These are phyloP conservation scores for Huiozyma naganishii DNA, from an alignment of 805 yeast genomes.

Conservation along the genomic window DNA sequence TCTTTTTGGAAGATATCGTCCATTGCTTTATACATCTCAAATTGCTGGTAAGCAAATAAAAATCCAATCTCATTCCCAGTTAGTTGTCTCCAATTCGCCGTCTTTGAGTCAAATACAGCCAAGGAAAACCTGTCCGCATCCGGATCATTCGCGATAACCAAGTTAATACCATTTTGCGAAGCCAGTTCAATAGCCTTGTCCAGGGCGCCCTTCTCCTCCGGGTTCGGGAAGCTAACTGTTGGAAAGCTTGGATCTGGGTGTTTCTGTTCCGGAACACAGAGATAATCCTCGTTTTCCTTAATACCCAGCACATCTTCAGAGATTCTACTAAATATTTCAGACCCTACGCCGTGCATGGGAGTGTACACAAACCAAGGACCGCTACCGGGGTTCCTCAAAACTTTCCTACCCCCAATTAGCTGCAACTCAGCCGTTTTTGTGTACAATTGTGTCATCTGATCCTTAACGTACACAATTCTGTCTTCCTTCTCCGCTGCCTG, in stretches of 20 bases:
- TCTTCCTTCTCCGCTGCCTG: conserved; percentile 15
- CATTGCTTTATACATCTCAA: conserved; percentile 27
- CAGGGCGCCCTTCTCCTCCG: conserved; percentile 90
- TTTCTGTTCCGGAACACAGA: conserved; percentile 52
- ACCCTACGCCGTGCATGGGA: conserved; percentile 94
- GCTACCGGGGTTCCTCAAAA: conserved; percentile 10
- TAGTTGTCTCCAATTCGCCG: conserved; percentile 58
- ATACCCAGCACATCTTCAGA: conserved; percentile 23
- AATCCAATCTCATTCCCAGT: conserved; percentile 89
- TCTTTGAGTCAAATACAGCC: conserved; percentile 40
- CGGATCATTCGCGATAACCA: conserved; percentile 88
- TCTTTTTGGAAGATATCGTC: conserved; percentile 21
- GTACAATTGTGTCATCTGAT: conserved; percentile 35
- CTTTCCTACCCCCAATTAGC: conserved; percentile 26
- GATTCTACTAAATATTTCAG: conserved; percentile 39
- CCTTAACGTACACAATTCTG: conserved; percentile 32
- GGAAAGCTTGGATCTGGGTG: conserved; percentile 77
- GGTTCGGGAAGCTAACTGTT: conserved; percentile 86
- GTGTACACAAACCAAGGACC: conserved; percentile 60
- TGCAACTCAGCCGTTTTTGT: conserved; percentile 8
- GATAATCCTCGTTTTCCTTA: conserved; percentile 28
- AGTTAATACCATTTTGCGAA: conserved; percentile 27
- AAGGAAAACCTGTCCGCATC: conserved; percentile 92
- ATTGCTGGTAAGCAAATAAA: conserved; percentile 60
- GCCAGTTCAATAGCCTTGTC: conserved; percentile 59